Evolutionary conservation across 1,284 basidiomycete species (phyloP).

Genomic region (Cryptococcus maquisensis): DNA sequence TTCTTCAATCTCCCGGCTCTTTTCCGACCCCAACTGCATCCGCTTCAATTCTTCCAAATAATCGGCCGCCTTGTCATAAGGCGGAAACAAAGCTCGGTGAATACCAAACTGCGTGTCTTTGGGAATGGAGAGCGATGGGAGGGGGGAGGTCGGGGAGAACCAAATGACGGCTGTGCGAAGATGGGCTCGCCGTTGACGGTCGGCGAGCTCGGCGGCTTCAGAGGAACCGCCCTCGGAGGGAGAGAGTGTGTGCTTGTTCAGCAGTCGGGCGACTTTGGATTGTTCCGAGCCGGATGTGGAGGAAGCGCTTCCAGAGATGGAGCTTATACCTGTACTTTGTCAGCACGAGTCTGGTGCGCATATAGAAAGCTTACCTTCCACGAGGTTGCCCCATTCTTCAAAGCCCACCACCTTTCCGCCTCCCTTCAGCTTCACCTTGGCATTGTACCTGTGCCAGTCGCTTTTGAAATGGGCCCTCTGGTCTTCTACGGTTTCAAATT

Average conservation of each 20-base stretch:
- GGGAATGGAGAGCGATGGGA: conserved; percentile 44
- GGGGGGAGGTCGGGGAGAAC: conserved; percentile 65
- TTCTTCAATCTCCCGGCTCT: conserved; percentile 32
- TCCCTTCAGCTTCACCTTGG: conserved; percentile 67
- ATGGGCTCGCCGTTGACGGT: conserved; percentile 44
- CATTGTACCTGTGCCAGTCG: conserved; percentile 98
- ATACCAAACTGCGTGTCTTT: conserved; percentile 78
- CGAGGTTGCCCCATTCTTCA: conserved; percentile 69
- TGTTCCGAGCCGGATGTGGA: conserved; percentile 53
- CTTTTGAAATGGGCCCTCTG: conserved; percentile 86
- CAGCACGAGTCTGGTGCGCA: neutral
- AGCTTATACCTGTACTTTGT: conserved; percentile 64
- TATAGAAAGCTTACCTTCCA: conserved; percentile 61
- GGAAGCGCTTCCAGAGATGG: conserved; percentile 77
- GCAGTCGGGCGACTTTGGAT: conserved; percentile 57
- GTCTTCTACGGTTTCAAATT: conserved; percentile 71
- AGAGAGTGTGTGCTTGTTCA: conserved; percentile 56
- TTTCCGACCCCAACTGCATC: conserved; percentile 56
- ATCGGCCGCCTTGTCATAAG: conserved; percentile 48
- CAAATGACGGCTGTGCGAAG: conserved; percentile 76
- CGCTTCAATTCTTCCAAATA: conserved; percentile 55
- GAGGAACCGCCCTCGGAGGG: conserved; percentile 12
- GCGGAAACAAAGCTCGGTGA: conserved; percentile 70
- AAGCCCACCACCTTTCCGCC: conserved; percentile 55
- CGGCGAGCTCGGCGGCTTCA: conserved; percentile 42